Evolutionary conservation across 352 stramenopile genomes (phyloP).

Genomic region (Globisporangium carolinianum): DNA sequence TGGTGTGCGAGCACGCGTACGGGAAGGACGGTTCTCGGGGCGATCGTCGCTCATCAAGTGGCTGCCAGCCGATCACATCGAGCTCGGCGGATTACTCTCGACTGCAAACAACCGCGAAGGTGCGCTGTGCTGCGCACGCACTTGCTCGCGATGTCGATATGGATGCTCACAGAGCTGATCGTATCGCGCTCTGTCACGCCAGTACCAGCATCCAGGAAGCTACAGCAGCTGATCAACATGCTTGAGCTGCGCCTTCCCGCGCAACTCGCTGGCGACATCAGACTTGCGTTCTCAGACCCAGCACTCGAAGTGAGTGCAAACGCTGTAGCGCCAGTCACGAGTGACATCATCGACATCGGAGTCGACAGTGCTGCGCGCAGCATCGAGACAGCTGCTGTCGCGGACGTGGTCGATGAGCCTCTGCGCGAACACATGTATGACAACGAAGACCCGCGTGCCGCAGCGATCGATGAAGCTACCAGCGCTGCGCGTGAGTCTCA

Average conservation of each 20-base stretch:
- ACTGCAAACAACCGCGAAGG: neutral
- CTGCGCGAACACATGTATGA: too few species aligned
- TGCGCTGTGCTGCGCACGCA: too few species aligned
- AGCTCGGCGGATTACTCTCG: neutral
- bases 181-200: too few species aligned
- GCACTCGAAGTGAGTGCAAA: too few species aligned
- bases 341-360: neutral
- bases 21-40: constrained; percentile 1
- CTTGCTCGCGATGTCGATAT: too few species aligned
- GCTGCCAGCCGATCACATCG: neutral
- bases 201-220: neutral
- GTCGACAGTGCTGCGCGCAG: too few species aligned
- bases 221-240: neutral
- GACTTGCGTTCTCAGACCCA: neutral
- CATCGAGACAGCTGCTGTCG: too few species aligned
- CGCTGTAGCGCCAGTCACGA: neutral
- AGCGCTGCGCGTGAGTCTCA: too few species aligned
- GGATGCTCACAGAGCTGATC: too few species aligned
- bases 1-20: constrained; percentile 5
- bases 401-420: too few species aligned
- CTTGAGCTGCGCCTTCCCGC: constrained; percentile 1
- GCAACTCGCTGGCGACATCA: neutral
- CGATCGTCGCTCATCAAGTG: constrained; percentile 6
- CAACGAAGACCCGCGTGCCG: too few species aligned
- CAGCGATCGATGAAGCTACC: too few species aligned